Evolutionary conservation across 2,329 filamentous ascomycete species (phyloP).

Genomic region (Penicillium sp.): DNA sequence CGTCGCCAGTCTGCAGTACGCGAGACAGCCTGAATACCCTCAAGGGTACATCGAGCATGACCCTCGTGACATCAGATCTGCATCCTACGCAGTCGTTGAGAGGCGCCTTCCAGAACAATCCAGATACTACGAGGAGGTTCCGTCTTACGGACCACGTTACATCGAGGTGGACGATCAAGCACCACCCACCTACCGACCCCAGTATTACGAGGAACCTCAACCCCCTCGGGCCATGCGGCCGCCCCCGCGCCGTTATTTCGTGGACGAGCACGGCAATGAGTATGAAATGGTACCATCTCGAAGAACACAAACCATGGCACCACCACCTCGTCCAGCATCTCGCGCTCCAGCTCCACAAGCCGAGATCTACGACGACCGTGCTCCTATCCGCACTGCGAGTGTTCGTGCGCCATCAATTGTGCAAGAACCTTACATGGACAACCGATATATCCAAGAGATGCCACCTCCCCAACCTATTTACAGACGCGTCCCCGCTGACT

Average conservation of each 20-base stretch:
- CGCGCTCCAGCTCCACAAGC: constrained; percentile 30
- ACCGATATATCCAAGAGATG: constrained; percentile 47
- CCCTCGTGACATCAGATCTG: constrained; percentile 35
- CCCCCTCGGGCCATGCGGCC: constrained; percentile 52
- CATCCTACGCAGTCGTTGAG: constrained; percentile 43
- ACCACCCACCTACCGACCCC: constrained; percentile 37
- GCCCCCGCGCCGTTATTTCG: constrained; percentile 66
- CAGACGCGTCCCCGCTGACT: constrained; percentile 39
- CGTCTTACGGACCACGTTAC: constrained; percentile 35
- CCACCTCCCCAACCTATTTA: constrained; percentile 43
- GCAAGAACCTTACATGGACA: constrained; percentile 42
- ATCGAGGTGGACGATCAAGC: constrained; percentile 38
- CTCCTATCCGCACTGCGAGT: constrained; percentile 31
- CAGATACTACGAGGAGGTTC: constrained; percentile 41
- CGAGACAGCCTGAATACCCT: constrained; percentile 42
- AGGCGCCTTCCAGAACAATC: constrained; percentile 38
- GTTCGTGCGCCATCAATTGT: constrained; percentile 44
- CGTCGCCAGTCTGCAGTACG: constrained; percentile 49
- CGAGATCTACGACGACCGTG: constrained; percentile 37
- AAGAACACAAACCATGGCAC: constrained; percentile 34
- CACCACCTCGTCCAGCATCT: constrained; percentile 33
- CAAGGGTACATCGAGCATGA: constrained; percentile 49
- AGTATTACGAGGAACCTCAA: constrained; percentile 45
- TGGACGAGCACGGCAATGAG: constrained; percentile 81
- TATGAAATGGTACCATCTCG: constrained; percentile 59